Percentiles rank a stretch among this genome's conserved stretches.
Conservation (phyloP, 257 asterid genomes). For the Scutellaria barbata region DNA sequence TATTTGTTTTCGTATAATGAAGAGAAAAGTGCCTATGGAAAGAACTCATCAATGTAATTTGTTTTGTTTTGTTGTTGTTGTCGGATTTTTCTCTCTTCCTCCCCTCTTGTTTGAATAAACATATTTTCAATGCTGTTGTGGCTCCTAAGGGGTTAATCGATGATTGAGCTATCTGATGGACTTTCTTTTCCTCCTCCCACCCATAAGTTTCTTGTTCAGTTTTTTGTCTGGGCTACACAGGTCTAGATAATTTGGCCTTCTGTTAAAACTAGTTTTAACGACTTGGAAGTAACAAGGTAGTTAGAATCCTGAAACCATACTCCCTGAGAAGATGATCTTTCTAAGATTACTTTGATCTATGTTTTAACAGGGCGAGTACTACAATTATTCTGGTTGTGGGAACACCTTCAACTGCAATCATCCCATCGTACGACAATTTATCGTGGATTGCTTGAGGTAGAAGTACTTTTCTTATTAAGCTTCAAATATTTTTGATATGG, state of each 20-base stretch:
- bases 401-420: conserved; percentile 98
- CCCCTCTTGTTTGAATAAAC: background rate
- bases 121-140: background rate
- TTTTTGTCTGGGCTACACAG: background rate
- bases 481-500: conserved; percentile 11
- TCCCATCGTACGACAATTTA: conserved; percentile 86
- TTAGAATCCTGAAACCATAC: conserved; percentile 3
- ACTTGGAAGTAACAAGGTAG: conserved; percentile 16
- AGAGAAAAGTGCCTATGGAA: background rate
- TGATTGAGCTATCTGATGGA: background rate
- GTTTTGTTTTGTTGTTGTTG: background rate
- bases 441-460: conserved; percentile 91
- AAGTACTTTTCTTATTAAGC: conserved; percentile 27
- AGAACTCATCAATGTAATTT: background rate
- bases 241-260: conserved; percentile 10
- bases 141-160: background rate
- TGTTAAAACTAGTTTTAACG: conserved; percentile 2
- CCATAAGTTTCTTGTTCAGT: too few species aligned
- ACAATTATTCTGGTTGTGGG: conserved; percentile 99
- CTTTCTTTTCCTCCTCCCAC: too few species aligned
- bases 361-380: conserved; percentile 81
- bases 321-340: background rate
- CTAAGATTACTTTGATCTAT: conserved; percentile 31
- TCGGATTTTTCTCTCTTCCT: too few species aligned
- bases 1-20: background rate